Base-by-base conservation (phyloP, 345 rosid species). In the Citrus sp. region DNA sequence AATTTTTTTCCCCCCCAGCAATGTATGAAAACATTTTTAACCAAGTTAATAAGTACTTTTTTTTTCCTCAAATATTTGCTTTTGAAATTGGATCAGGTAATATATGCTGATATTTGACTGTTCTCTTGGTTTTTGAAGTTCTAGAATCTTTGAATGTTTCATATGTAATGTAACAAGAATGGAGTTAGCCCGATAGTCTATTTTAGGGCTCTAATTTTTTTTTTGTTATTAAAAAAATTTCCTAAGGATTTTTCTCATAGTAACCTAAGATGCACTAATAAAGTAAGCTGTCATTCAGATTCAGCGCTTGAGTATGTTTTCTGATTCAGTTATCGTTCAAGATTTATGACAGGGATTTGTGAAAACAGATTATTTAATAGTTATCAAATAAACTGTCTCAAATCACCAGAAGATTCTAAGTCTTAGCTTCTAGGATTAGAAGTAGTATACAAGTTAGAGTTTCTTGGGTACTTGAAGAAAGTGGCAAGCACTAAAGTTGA, bases 1-100 rank as follows among this genome's bases (percentile, higher is more conserved):
- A 64, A 55, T 55, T 82, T 62, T 70, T 35, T 66, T 49, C 71
- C 56, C 67, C 76, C 56, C 67, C 73, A 16, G 70, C 80, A 79
- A 79, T 65, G 30, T 54, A 38, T 46, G 38, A 70, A 70, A 70
- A 77, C 76, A 63, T 74, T 24, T 73, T 64, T 46, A 67, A 69
- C 24, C 22, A 73, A 58, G 55, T 67, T 66, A 67, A 38, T 56
- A 65, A 81, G 58, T n/a, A 49, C 19, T 0, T 38, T 59, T 7
- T 24, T 21, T 24, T 34, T 72, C 35, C 13, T 1, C 24, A 74
- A 18, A 3, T 75, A n/a, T 56, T 61, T 40, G 24, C 25, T 46
- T 46, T 46, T 56, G 71, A 55, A 37, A 63, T 40, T 77, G 49
- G 37, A 77, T 54, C 6, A 0, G 6, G 32, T 46, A 22, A 24